Evolutionary conservation across 306 rosid genomes (phyloP), one percentile per base, ranked within the genome.

Genomic region (Cucurbita maxima): DNA sequence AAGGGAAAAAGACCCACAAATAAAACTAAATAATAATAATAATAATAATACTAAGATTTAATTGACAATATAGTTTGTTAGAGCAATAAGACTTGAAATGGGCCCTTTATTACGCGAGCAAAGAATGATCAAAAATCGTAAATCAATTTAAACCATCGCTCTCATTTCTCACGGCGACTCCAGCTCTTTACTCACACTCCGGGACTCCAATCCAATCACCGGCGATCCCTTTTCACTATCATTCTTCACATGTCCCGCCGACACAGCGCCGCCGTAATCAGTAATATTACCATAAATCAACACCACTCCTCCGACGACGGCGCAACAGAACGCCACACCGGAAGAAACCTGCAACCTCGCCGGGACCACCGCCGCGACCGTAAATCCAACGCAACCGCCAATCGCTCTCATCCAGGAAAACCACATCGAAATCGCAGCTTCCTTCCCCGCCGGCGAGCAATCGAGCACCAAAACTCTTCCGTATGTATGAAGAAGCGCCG

Each of bases 351-450:
- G 75, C 19, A 87, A 19, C 36, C 67, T 82, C 13, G 90, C 88
- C 0, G 92, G 87, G 0, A 77, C 66, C 0, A 79, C 75, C 0
- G 96, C 82, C 5, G 89, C 96, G 0, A 86, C 77, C 0, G 90
- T 78, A 25, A 93, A 93, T 1, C 98, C 96, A 0, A 73, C 79
- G 1, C 85, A 82, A 19, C 81, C 67, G 8, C 96, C 98, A 1
- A 84, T 75, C 36, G 82, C 78, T 82, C 83, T 84, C 16, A 78
- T 71, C 98, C 96, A 87, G 0, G 90, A 75, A 45, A 67, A 86
- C 96, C 96, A 90, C 14, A 83, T 79, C 0, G 98, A 84, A 78
- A 90, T 87, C 3, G 86, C 91, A 15, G 89, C 90, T 78, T 93
- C 98, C 71, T 90, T 87, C 40, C 96, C 96, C 0, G 82, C 37